A percentile compares a stretch with the other conserved stretches of the same genome.
These are phyloP conservation scores for Colletotrichum sp. DNA, from an alignment of 2,329 filamentous ascomycete species.

Conservation along the genomic window DNA sequence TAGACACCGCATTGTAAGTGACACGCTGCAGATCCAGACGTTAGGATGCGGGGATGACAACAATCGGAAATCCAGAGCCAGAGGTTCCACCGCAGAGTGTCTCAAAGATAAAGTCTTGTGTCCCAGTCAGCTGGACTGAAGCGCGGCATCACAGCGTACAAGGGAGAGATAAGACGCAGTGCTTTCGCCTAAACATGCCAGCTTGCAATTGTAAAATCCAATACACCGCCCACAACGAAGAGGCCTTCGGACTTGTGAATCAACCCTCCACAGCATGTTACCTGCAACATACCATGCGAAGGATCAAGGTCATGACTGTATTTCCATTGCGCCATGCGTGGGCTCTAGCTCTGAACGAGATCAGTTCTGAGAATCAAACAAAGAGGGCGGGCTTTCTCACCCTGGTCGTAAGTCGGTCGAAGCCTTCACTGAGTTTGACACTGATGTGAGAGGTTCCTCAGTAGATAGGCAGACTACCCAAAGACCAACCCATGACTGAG, in stretches of 20 bases:
- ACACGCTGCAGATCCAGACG: not conserved
- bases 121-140: not conserved
- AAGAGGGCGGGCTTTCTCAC: not conserved
- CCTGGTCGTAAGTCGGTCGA: not conserved
- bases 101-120: not conserved
- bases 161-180: not conserved
- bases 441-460: not conserved
- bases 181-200: not conserved
- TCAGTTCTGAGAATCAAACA: not conserved
- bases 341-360: not conserved
- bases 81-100: not conserved
- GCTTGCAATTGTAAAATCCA: not conserved
- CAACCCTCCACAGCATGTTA: not conserved
- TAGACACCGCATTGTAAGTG: not conserved
- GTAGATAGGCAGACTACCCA: not conserved
- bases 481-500: not conserved
- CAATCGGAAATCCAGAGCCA: not conserved
- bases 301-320: not conserved
- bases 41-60: not conserved
- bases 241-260: not conserved
- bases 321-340: not conserved
- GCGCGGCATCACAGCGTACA: not conserved
- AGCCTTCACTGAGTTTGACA: not conserved
- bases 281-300: not conserved
- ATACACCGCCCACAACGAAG: not conserved